Conservation (phyloP, 495 filamentous ascomycete genomes). For the Xanthoparmelia taractica region DNA sequence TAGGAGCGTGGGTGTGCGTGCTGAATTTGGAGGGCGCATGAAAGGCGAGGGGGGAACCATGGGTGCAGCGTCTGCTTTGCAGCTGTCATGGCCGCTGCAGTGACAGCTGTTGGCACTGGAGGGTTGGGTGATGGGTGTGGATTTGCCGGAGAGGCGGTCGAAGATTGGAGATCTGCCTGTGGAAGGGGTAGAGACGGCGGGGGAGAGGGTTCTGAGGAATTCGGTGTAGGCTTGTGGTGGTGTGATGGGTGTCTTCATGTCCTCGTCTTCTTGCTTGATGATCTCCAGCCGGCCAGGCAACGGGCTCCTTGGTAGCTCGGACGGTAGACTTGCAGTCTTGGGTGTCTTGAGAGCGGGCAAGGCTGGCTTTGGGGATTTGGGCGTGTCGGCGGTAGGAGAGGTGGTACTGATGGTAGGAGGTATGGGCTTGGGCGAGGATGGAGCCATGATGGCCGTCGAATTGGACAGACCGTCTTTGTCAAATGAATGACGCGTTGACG, state of each 20-base stretch:
- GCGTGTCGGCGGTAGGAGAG: constrained; percentile 18
- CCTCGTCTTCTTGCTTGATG: constrained; percentile 46
- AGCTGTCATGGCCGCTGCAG: constrained; percentile 24
- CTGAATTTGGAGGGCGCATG: constrained; percentile 28
- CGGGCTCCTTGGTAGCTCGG: constrained; percentile 50
- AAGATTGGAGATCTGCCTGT: constrained; percentile 33
- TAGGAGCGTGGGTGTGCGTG: constrained; percentile 29
- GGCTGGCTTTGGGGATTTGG: constrained; percentile 47
- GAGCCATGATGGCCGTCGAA: constrained; percentile 22
- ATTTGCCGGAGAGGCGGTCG: constrained; percentile 28
- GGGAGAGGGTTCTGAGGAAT: constrained; percentile 76
- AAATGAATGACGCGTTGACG: constrained; percentile 21
- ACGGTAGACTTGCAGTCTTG: constrained; percentile 66
- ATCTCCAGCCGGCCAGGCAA: constrained; percentile 36
- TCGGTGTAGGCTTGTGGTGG: constrained; percentile 86
- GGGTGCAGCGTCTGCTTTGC: constrained; percentile 26
- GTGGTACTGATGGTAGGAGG: constrained; percentile 10
- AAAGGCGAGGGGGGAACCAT: constrained; percentile 36
- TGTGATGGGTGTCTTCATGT: constrained; percentile 75
- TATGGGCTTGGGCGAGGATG: constrained; percentile 13
- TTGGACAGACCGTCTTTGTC: constrained; percentile 15
- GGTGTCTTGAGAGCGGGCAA: constrained; percentile 72
- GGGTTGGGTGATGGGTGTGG: constrained; percentile 37
- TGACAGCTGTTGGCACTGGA: constrained; percentile 35
- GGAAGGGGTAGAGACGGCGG: constrained; percentile 46